Percentiles rank a stretch among this genome's conserved stretches.
Conservation (phyloP, 495 filamentous ascomycete species). For the Xylaria longipes region DNA sequence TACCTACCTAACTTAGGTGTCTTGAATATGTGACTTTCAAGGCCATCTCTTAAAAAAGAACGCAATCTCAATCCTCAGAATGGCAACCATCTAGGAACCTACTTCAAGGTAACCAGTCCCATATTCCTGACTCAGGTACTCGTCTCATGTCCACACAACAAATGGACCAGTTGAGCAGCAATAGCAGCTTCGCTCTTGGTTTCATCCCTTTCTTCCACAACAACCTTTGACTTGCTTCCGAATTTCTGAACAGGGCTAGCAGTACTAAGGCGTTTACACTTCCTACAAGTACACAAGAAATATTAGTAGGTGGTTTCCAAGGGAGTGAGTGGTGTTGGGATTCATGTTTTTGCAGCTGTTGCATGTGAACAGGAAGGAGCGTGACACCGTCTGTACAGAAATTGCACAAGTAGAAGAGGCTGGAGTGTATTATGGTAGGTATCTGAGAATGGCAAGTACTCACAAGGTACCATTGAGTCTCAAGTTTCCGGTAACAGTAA, state of each 20-base stretch:
- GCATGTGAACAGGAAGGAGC: not conserved
- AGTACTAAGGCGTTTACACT: conserved; percentile 3
- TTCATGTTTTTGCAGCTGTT: not conserved
- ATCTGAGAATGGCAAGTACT: not conserved
- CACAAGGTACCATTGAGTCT: conserved; percentile 8
- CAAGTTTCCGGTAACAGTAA: conserved; percentile 11
- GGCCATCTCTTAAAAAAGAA: not conserved
- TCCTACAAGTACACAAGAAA: not conserved
- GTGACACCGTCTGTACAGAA: not conserved
- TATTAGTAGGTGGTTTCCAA: not conserved
- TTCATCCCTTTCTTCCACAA: not conserved
- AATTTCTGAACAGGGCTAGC: not conserved
- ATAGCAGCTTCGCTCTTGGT: not conserved
- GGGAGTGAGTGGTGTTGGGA: not conserved
- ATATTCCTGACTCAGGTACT: not conserved
- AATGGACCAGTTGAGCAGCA: not conserved
- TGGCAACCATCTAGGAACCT: not conserved
- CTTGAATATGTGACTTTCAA: not conserved
- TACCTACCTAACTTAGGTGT: not conserved
- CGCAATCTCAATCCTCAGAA: not conserved
- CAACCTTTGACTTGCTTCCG: not conserved
- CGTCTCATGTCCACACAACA: not conserved
- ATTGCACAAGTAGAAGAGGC: not conserved
- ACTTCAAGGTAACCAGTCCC: not conserved
- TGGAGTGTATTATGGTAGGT: not conserved